phyloP scores from a whole-genome alignment of 2,329 filamentous ascomycete genomes.

The Ophiostoma fasciatum region DNA sequence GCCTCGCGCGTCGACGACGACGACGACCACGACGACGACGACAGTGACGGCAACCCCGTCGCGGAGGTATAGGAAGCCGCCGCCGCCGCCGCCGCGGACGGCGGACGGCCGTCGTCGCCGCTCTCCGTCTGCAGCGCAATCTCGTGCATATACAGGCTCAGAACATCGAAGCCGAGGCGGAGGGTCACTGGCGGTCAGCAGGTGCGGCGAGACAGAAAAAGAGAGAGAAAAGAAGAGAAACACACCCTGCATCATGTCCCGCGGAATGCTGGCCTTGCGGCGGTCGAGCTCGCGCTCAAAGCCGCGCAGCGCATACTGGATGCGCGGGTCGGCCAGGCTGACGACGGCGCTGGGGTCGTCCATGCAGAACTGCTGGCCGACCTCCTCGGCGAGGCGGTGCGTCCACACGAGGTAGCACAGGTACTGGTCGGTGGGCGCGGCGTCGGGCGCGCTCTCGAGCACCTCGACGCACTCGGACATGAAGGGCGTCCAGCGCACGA shows the following conservation, averaged over 20 bases:
- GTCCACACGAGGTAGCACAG: slow-evolving; percentile 46
- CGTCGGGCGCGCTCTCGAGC: slow-evolving; percentile 37
- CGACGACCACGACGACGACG: too few relatives aligned
- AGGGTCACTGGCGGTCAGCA: slow-evolving; percentile 35
- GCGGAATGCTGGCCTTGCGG: slow-evolving; percentile 39
- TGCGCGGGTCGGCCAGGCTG: slow-evolving; percentile 45
- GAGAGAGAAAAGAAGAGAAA: slow-evolving; percentile 7
- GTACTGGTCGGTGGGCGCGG: slow-evolving; percentile 39
- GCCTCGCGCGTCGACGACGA: slow-evolving; percentile 28
- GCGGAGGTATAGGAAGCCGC: too few relatives aligned
- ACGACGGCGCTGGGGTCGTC: slow-evolving; percentile 44
- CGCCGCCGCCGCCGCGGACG: slow-evolving; percentile 25
- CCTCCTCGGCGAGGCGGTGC: slow-evolving; percentile 51
- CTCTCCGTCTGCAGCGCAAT: slow-evolving; percentile 51
- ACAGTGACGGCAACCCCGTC: too few relatives aligned
- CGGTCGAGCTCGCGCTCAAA: slow-evolving; percentile 51
- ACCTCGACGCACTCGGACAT: slow-evolving; percentile 45
- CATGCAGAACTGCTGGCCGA: slow-evolving; percentile 49
- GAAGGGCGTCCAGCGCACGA: slow-evolving; percentile 45
- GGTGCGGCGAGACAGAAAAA: neutral
- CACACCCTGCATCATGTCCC: slow-evolving; percentile 41
- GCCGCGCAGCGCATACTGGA: slow-evolving; percentile 47
- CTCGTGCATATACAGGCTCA: slow-evolving; percentile 64
- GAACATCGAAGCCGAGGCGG: slow-evolving; percentile 45
- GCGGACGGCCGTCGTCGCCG: slow-evolving; percentile 34